Conservation (phyloP, 805 yeast species). For the Danielia reshetovae region DNA sequence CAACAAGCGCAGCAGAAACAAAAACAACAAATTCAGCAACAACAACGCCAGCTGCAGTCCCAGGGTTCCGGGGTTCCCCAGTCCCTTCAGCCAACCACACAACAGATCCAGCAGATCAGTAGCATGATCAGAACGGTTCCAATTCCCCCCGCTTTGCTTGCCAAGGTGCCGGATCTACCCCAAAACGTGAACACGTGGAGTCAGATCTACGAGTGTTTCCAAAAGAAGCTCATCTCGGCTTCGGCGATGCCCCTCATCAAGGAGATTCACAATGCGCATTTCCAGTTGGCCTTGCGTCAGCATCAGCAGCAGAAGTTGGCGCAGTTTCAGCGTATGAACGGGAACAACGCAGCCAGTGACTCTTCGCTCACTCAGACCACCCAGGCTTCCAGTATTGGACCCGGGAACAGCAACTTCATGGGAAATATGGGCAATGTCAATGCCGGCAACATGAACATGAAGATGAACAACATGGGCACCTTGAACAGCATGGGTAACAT, state of each 20-base stretch:
- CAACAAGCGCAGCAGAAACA: slow-evolving; percentile 22
- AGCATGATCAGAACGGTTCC: slow-evolving; percentile 57
- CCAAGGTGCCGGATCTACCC: slow-evolving; percentile 72
- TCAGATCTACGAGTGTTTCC: slow-evolving; percentile 61
- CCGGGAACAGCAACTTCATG: slow-evolving; percentile 1
- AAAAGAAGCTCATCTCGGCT: slow-evolving; percentile 55
- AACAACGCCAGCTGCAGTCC: slow-evolving; percentile 7
- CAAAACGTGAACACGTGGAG: slow-evolving; percentile 79
- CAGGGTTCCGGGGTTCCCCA: slow-evolving; percentile 7
- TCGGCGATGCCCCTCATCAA: slow-evolving; percentile 56
- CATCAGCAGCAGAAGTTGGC: slow-evolving; percentile 41
- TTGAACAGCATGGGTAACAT: slow-evolving; percentile 5
- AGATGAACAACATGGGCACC: slow-evolving; percentile 3
- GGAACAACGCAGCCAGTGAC: background rate
- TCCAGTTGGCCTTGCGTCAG: slow-evolving; percentile 51
- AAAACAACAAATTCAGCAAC: slow-evolving; percentile 19
- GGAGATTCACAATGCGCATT: slow-evolving; percentile 64
- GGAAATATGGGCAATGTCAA: background rate
- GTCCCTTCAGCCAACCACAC: slow-evolving; percentile 16
- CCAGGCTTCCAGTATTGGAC: background rate
- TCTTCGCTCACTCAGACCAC: background rate
- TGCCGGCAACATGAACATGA: slow-evolving; percentile 1
- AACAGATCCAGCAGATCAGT: slow-evolving; percentile 37
- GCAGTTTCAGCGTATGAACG: slow-evolving; percentile 13
- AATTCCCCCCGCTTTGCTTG: slow-evolving; percentile 65